Evolutionary conservation across 2,329 filamentous ascomycete genomes (phyloP), one percentile per base, ranked within the genome.

Genomic region (Metarhizium robertsii): DNA sequence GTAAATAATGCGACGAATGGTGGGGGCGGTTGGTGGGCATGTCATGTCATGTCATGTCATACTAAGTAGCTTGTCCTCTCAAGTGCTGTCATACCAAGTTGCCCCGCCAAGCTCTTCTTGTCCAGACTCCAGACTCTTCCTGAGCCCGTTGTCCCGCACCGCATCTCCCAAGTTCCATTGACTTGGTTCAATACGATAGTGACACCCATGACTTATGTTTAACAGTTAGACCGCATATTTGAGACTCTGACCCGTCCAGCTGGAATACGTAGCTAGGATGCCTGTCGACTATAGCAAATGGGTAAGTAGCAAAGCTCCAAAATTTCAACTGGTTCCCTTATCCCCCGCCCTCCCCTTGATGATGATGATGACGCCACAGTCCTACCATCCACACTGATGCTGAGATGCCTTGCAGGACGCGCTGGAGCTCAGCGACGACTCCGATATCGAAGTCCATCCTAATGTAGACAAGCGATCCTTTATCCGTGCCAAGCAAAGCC

Each of bases 401-500:
- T 25, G 52, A 47, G 14, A 7, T 53, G n/a, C 4, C 11, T 43
- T 6, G n/a, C 58, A 89, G 86, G 88, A 97, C 70, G 86, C 88
- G 57, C 83, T 99, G 67, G 94, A 99, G 84, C 85, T 99, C 68
- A 96, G 90, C 67, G 94, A 99, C 73, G 94, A 99, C 74, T 96
- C 91, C 53, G 94, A 99, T 67, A 86, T 99, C 65, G 94, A 99
- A 75, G 94, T 97, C 53, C 94, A 99, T 73, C 94, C 94, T 58
- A 99, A 99, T 69, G 94, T 99, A 69, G 94, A 99, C 76, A 99
- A 99, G 73, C 84, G 87, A 53, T 97, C 92, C 58, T 99, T 99
- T 73, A 99, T 99, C 71, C 90, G 92, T 61, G 95, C 94, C 61
- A 99, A 99, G 75, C 94, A 97, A 76, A 87, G 86, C 64, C 92